Evolutionary conservation across 495 filamentous ascomycete genomes (phyloP), one percentile per base, ranked within the genome.

Genomic region (Aspergillus taichungensis): DNA sequence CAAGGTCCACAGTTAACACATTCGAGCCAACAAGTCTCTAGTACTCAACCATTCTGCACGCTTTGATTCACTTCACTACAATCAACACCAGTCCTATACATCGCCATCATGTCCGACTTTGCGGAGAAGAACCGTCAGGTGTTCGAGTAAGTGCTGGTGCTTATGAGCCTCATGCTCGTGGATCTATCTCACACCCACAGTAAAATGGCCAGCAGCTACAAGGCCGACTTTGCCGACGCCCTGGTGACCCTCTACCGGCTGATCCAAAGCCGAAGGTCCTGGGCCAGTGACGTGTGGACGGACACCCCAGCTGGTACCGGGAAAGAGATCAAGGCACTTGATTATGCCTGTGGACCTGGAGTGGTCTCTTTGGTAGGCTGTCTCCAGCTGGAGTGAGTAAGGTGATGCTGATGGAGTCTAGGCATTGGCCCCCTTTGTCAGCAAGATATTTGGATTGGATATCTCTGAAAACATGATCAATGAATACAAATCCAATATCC

Each of bases 341-440:
- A 90, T 50, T 90, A 88, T 62, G 85, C 85, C 37, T 87, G 82
- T 47, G 85, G 85, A 3, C 79, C 83, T 12, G 85, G 85, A 5
- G 44, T 71, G 49, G 68, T 86, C 49, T 79, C 78, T 6, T 62
- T 70, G 49, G 76, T 77, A 54, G 53, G 70, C 49, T 12, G 3
- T 30, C 7, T 8, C 12, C 8, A 1, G 5, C 13, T 6, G 3
- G 35, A 6, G 10, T 28, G 5, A 11, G 6, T 10, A 8, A 9
- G 30, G 1, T 30, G 11, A 12, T 13, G 37, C 40, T 37, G 51
- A 36, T 45, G 3, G 24, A n/a, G 50, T 29, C 34, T 50, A 78
- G 76, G 70, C 77, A 30, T 63, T 85, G 14, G 76, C 71, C 9
- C 78, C 80, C 6, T 81, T 77, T 45, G 73, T 79, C 8, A 80